These are phyloP conservation scores for Globisporangium abappressorium DNA, from an alignment of 352 stramenopile genomes.

Conservation along the genomic window DNA sequence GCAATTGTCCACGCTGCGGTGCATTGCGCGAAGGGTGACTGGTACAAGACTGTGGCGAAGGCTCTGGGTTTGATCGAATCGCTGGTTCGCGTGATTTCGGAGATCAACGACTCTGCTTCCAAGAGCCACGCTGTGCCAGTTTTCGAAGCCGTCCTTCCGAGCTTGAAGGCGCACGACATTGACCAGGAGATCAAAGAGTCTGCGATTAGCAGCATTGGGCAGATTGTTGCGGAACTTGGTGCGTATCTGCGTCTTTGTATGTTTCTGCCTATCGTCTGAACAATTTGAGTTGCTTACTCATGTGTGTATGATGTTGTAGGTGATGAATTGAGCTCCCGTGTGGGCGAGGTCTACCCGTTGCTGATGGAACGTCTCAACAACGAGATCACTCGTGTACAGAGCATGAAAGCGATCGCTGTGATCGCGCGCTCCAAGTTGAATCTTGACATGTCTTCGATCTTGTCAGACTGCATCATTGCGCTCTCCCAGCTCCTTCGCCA, in stretches of 20 bases:
- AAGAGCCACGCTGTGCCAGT: constrained; percentile 77
- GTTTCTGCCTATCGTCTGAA: background rate
- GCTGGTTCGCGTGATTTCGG: constrained; percentile 81
- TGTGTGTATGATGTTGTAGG: constrained; percentile 30
- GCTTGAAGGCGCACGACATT: constrained; percentile 95
- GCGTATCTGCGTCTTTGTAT: constrained; percentile 13
- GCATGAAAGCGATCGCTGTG: constrained; percentile 93
- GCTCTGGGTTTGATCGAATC: constrained; percentile 91
- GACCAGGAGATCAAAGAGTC: constrained; percentile 99
- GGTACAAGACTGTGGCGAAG: constrained; percentile 99
- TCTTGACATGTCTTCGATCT: constrained; percentile 91
- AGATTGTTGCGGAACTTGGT: constrained; percentile 82
- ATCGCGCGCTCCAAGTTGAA: constrained; percentile 86
- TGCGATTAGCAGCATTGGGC: constrained; percentile 89
- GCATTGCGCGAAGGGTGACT: constrained; percentile 92
- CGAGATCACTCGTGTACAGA: constrained; percentile 96
- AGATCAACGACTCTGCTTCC: constrained; percentile 29
- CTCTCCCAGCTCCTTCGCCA: constrained; percentile 93
- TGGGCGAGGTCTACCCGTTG: constrained; percentile 86
- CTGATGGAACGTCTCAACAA: constrained; percentile 97
- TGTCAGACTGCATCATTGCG: constrained; percentile 83
- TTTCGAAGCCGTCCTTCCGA: constrained; percentile 92
- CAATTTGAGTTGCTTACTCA: constrained; percentile 37
- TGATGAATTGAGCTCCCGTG: constrained; percentile 76
- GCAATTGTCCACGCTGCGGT: constrained; percentile 88